Conservation (phyloP, 2,329 filamentous ascomycete species). For the Pseudocercospora fijiensis region DNA sequence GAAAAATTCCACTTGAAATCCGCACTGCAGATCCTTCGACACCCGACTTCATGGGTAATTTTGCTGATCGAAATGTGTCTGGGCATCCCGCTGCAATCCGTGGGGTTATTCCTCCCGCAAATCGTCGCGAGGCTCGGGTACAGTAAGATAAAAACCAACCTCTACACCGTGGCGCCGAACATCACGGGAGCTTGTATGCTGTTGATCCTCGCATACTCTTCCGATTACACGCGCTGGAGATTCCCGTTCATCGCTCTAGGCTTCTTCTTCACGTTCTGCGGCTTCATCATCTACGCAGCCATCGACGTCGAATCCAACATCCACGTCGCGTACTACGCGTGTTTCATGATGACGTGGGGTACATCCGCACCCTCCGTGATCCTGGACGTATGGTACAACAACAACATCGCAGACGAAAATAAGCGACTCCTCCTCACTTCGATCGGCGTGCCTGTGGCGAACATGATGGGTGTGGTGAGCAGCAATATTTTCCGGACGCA, state of each 20-base stretch:
- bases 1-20: slow-evolving; percentile 56
- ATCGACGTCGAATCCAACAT: slow-evolving; percentile 62
- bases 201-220: slow-evolving; percentile 68
- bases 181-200: slow-evolving; percentile 71
- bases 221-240: slow-evolving; percentile 64
- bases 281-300: slow-evolving; percentile 75
- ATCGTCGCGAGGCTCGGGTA: slow-evolving; percentile 57
- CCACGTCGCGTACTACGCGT: slow-evolving; percentile 71
- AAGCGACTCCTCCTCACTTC: slow-evolving; percentile 68
- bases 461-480: slow-evolving; percentile 70
- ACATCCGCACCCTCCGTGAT: slow-evolving; percentile 73
- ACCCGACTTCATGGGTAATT: slow-evolving; percentile 56
- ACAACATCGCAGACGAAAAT: slow-evolving; percentile 77
- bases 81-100: slow-evolving; percentile 59
- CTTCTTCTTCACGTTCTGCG: slow-evolving; percentile 71
- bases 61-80: slow-evolving; percentile 59
- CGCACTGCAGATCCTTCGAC: slow-evolving; percentile 54
- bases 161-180: slow-evolving; percentile 80
- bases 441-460: slow-evolving; percentile 71
- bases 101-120: slow-evolving; percentile 58
- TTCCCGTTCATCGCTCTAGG: slow-evolving; percentile 74
- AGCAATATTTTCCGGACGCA: slow-evolving; percentile 66
- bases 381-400: slow-evolving; percentile 71
- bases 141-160: slow-evolving; percentile 65
- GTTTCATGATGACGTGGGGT: slow-evolving; percentile 80